These are phyloP conservation scores for Dactylorhiza incarnata DNA, from an alignment of 106 monocot species.

Conservation along the genomic window DNA sequence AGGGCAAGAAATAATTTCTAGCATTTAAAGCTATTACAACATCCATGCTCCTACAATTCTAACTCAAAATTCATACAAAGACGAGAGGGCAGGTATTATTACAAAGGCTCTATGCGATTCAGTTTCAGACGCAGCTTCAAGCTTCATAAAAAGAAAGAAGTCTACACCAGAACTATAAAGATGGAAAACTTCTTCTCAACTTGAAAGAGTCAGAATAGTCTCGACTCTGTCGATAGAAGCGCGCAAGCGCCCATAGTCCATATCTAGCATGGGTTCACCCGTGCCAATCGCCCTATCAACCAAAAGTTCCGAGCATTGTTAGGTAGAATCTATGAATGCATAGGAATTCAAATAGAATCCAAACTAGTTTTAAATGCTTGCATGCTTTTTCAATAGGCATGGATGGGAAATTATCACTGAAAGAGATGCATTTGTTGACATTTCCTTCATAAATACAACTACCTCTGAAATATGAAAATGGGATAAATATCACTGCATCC, in stretches of 20 bases:
- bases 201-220: constrained; percentile 59
- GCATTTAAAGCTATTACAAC: too few species aligned
- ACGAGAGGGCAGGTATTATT: background rate
- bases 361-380: too few species aligned
- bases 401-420: too few species aligned
- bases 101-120: background rate
- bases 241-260: constrained; percentile 77
- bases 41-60: too few species aligned
- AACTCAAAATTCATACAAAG: too few species aligned
- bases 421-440: too few species aligned
- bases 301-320: background rate
- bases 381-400: too few species aligned
- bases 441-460: too few species aligned
- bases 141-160: background rate
- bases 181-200: constrained; percentile 8
- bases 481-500: too few species aligned
- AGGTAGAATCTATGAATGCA: background rate
- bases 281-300: constrained; percentile 56
- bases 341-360: too few species aligned
- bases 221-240: constrained; percentile 92
- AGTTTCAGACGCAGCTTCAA: background rate
- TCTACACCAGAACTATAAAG: background rate
- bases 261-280: constrained; percentile 62
- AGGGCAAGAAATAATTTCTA: too few species aligned
- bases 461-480: too few species aligned